Base-by-base conservation (phyloP, 495 filamentous ascomycete genomes). In the Aspergillus steynii region DNA sequence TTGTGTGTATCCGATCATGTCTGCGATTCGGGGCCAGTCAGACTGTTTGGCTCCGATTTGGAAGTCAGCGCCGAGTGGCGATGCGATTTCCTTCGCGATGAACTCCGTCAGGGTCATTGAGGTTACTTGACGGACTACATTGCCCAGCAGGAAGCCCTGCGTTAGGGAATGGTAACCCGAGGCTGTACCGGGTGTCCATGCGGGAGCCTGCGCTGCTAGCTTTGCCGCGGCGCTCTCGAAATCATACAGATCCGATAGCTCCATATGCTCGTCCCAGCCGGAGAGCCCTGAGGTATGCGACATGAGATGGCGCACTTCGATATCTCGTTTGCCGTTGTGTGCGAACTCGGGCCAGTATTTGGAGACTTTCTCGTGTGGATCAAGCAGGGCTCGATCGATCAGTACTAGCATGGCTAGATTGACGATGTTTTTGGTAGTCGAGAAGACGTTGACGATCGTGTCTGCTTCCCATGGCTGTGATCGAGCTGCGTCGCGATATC, bases 401-500 rank as follows among this genome's bases (percentile, higher is more conserved):
- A 42, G 9, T 42, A 42, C 1, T 15, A 42, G 9, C 10, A 42
- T 42, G 9, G 12, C 37, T 3, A 42, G 37, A 4, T 42, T 42
- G 10, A 14, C 4, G 12, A 42, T 15, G 37, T 42, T 42, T 42
- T 42, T 42, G 5, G 37, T 42, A 3, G 37, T 42, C 37, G 37
- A 42, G 37, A 42, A 42, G 37, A 42, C 37, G 12, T 42, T 42
- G 37, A 42, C 37, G 37, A 42, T 42, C 14, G 37, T 42, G 37
- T 42, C 9, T 12, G 7, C 37, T 42, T 42, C 37, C 37, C 37
- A 42, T 42, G 37, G 7, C 12, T 42, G 7, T 4, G 37, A 42
- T 42, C 37, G 37, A 1, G 37, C 37, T 42, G 12, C 37, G 12
- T 42, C 37, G 10, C 37, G 37, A 42, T 42, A 59, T 62, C 54